Percentiles rank a stretch among this genome's conserved stretches.
Evolutionary conservation across 2,329 filamentous ascomycete genomes (phyloP).

Genomic region (Trichoderma sp.): DNA sequence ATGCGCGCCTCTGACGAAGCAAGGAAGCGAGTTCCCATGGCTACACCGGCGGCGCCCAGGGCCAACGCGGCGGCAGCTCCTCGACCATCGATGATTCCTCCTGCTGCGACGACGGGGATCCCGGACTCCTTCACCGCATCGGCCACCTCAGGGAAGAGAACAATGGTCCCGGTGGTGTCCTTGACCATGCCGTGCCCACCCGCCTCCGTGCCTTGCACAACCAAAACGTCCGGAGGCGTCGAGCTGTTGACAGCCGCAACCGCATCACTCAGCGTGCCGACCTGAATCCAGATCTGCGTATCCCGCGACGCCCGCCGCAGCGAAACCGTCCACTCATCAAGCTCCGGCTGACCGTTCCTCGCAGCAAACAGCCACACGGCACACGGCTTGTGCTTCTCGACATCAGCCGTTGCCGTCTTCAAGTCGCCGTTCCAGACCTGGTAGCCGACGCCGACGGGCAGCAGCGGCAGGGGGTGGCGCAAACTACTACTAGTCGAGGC

Average conservation of each 20-base stretch:
- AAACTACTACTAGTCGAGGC: conserved; percentile 27
- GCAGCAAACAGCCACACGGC: conserved; percentile 55
- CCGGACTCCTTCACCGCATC: conserved; percentile 43
- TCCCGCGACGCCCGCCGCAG: conserved; percentile 45
- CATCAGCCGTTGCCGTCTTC: conserved; percentile 35
- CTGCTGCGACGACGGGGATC: conserved; percentile 54
- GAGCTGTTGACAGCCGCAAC: conserved; percentile 43
- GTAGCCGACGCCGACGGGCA: conserved; percentile 52
- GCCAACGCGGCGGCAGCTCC: conserved; percentile 53
- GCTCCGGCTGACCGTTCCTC: conserved; percentile 39
- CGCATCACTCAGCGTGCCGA: conserved; percentile 53
- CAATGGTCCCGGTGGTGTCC: conserved; percentile 49
- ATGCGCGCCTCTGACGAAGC: conserved; percentile 49
- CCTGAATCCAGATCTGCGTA: conserved; percentile 56
- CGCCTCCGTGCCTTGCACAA: conserved; percentile 57
- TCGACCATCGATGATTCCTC: conserved; percentile 56
- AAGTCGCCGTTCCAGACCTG: conserved; percentile 50
- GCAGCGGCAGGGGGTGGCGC: conserved; percentile 12
- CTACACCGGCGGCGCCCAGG: conserved; percentile 57
- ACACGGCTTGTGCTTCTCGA: conserved; percentile 40
- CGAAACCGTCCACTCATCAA: conserved; percentile 49
- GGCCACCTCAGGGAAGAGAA: conserved; percentile 53
- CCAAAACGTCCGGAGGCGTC: conserved; percentile 51
- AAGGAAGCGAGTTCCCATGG: conserved; percentile 66
- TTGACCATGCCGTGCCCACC: conserved; percentile 55